Percentiles rank a stretch among this genome's conserved stretches.
These are phyloP conservation scores for Hypoxylon lienhwacheense DNA, from an alignment of 495 filamentous ascomycete genomes.

Conservation along the genomic window DNA sequence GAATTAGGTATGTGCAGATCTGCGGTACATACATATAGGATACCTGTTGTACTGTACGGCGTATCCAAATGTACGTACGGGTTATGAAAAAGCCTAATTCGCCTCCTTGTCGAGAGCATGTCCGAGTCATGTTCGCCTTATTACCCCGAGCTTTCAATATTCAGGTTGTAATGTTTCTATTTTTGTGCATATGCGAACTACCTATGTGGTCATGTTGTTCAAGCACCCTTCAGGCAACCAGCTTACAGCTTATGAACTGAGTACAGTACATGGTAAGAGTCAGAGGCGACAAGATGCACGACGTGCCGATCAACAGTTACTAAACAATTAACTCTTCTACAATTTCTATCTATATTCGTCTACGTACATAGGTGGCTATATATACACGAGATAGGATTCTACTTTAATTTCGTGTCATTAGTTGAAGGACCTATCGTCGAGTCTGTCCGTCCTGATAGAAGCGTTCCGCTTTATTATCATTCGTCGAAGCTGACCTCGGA, in stretches of 20 bases:
- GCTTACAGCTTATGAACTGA: conserved; percentile 14
- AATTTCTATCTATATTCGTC: conserved; percentile 4
- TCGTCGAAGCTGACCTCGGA: conserved; percentile 22
- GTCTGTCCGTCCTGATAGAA: conserved; percentile 11
- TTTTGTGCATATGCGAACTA: conserved; percentile 21
- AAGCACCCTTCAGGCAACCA: neutral
- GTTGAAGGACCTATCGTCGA: conserved; percentile 22
- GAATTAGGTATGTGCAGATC: too few relatives aligned
- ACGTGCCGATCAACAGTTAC: conserved; percentile 18
- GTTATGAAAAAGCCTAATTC: neutral
- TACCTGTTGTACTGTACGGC: neutral
- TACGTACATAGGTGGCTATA: neutral
- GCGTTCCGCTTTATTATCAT: conserved; percentile 12
- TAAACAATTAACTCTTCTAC: conserved; percentile 9
- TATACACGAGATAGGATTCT: conserved; percentile 2
- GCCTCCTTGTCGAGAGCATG: conserved; percentile 12
- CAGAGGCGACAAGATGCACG: conserved; percentile 16
- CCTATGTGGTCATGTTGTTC: conserved; percentile 15
- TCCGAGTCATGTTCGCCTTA: conserved; percentile 9
- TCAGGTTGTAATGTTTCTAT: conserved; percentile 31
- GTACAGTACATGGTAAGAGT: neutral
- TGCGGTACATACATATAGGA: conserved; percentile 26
- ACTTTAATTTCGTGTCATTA: neutral
- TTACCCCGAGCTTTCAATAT: conserved; percentile 10
- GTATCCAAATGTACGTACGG: neutral